Evolutionary conservation across 768 basidiomycete genomes (phyloP).

Genomic region (Imleria badia): DNA sequence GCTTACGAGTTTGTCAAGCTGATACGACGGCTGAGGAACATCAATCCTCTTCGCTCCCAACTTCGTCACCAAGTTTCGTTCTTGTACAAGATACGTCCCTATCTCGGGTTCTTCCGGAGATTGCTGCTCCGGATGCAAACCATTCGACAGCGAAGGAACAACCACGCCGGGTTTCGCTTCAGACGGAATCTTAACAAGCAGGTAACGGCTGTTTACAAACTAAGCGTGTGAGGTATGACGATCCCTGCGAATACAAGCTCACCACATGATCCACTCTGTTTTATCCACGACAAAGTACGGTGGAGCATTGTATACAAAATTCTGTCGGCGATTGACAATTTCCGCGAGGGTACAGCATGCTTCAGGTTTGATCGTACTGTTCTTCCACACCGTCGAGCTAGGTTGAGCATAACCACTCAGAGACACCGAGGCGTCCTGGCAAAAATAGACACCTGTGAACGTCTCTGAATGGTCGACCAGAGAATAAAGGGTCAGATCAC

Average conservation of each 20-base stretch:
- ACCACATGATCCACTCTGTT: slow-evolving; percentile 74
- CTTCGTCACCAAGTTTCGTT: slow-evolving; percentile 31
- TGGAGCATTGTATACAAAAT: slow-evolving; percentile 56
- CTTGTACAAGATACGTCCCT: slow-evolving; percentile 47
- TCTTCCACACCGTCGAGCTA: slow-evolving; percentile 41
- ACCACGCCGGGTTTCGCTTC: neutral
- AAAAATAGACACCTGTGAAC: slow-evolving; percentile 61
- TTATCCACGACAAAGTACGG: slow-evolving; percentile 59
- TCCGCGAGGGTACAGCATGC: slow-evolving; percentile 62
- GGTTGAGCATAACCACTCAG: slow-evolving; percentile 38
- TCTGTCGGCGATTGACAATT: slow-evolving; percentile 56
- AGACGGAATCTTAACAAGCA: slow-evolving; percentile 46
- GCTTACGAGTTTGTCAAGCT: slow-evolving; percentile 48
- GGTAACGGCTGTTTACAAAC: slow-evolving; percentile 49
- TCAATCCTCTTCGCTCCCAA: slow-evolving; percentile 33
- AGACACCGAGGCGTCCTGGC: slow-evolving; percentile 54
- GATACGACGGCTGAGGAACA: slow-evolving; percentile 59
- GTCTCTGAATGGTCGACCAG: neutral
- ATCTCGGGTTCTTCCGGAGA: neutral
- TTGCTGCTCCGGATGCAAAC: too few species aligned
- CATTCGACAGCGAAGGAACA: neutral
- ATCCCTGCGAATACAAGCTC: slow-evolving; percentile 12
- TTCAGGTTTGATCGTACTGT: slow-evolving; percentile 46
- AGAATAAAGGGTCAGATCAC: neutral
- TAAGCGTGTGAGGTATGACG: neutral